These are phyloP conservation scores for Fusarium pilosicola DNA, from an alignment of 2,329 filamentous ascomycete genomes.

Conservation along the genomic window DNA sequence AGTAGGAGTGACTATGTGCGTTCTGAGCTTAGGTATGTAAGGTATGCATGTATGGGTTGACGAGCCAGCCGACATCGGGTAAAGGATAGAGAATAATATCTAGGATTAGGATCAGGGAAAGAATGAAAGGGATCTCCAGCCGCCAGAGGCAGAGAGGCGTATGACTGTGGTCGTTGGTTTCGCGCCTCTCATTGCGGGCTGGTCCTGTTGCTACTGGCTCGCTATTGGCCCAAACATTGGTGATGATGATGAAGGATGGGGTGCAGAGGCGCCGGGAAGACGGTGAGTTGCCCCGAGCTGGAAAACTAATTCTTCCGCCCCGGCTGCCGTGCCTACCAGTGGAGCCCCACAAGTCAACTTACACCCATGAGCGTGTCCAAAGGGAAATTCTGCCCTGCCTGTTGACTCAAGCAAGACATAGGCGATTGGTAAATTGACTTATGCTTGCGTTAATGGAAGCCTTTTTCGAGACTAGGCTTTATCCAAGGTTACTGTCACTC, in stretches of 20 bases:
- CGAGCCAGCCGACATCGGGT: neutral
- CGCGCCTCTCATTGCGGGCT: slow-evolving; percentile 23
- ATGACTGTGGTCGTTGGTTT: slow-evolving; percentile 12
- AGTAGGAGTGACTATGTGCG: neutral
- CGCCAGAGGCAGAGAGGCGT: slow-evolving; percentile 28
- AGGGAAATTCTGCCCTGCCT: neutral
- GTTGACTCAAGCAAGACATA: neutral
- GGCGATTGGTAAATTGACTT: neutral
- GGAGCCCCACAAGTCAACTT: neutral
- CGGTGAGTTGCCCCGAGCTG: neutral
- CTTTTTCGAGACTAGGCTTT: too few relatives aligned
- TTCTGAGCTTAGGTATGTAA: neutral
- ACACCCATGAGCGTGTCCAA: neutral
- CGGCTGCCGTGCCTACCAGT: neutral
- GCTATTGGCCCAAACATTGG: slow-evolving; percentile 35
- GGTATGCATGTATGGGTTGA: neutral
- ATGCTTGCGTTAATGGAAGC: neutral
- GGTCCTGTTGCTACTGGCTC: slow-evolving; percentile 6
- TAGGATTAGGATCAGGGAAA: neutral
- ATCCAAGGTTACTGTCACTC: neutral
- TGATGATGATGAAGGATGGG: slow-evolving; percentile 10
- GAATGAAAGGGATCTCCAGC: slow-evolving; percentile 23
- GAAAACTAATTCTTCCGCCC: slow-evolving; percentile 21
- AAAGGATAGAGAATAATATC: too few relatives aligned
- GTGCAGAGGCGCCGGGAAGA: neutral